These are phyloP conservation scores for Xylariaceae sp. DNA, from an alignment of 2,329 filamentous ascomycete genomes.

Conservation along the genomic window DNA sequence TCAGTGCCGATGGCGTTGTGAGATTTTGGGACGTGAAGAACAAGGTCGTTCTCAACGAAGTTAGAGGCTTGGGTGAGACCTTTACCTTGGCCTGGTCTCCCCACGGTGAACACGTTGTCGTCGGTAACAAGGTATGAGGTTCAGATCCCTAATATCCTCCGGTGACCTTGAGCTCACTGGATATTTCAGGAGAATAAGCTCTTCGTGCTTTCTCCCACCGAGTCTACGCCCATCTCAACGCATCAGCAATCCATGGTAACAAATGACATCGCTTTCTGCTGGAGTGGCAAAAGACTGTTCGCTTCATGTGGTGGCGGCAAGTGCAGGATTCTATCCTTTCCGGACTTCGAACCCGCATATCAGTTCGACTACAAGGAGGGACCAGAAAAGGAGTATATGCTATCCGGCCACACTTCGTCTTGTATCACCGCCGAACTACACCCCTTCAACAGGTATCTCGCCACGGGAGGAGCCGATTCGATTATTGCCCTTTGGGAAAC, in stretches of 20 bases:
- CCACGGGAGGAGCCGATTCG: conserved; percentile 70
- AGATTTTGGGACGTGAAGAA: conserved; percentile 77
- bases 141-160: neutral
- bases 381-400: conserved; percentile 48
- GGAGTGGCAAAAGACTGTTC: conserved; percentile 65
- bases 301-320: conserved; percentile 66
- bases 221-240: conserved; percentile 49
- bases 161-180: conserved; percentile 4
- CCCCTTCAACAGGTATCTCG: conserved; percentile 65
- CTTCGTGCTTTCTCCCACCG: conserved; percentile 56
- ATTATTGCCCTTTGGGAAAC: conserved; percentile 76
- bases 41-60: conserved; percentile 64
- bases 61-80: conserved; percentile 60
- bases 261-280: conserved; percentile 70
- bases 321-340: conserved; percentile 65
- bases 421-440: conserved; percentile 65
- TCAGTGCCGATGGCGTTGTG: conserved; percentile 67
- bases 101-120: conserved; percentile 62
- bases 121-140: conserved; percentile 61
- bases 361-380: conserved; percentile 43
- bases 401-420: conserved; percentile 68
- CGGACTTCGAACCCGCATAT: conserved; percentile 53
- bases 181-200: conserved; percentile 52
- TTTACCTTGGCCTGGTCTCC: conserved; percentile 71
- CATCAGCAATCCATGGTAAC: conserved; percentile 60